phyloP scores from a whole-genome alignment of 768 basidiomycete species.

The Sutorius australiensis region DNA sequence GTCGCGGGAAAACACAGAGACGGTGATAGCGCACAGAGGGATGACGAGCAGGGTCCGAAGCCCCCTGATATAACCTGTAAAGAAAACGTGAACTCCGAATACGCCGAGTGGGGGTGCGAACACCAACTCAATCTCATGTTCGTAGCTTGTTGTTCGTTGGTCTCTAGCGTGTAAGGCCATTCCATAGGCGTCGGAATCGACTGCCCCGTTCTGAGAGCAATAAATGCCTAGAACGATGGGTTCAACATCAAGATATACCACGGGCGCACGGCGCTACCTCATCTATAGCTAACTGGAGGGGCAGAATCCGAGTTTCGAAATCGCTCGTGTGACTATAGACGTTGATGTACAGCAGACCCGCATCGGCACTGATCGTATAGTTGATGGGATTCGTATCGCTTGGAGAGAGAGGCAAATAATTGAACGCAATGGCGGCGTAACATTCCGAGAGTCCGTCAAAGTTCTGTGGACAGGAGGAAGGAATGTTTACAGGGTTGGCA shows the following conservation, averaged over 20 bases:
- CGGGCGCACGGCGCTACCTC: conserved; percentile 36
- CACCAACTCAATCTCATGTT: conserved; percentile 53
- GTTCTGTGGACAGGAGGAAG: conserved; percentile 63
- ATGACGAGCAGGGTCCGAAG: conserved; percentile 60
- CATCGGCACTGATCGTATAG: conserved; percentile 70
- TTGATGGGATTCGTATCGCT: conserved; percentile 41
- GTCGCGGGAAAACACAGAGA: background rate
- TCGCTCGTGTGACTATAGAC: conserved; percentile 64
- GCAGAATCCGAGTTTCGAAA: conserved; percentile 63
- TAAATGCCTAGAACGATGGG: conserved; percentile 51
- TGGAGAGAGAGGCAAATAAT: conserved; percentile 45
- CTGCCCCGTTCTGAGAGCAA: conserved; percentile 60
- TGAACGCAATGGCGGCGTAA: conserved; percentile 64
- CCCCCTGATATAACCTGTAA: conserved; percentile 57
- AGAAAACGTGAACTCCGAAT: conserved; percentile 2
- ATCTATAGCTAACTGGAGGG: conserved; percentile 76
- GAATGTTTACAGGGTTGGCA: conserved; percentile 45
- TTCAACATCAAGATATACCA: background rate
- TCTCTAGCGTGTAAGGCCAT: conserved; percentile 70
- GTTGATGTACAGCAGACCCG: conserved; percentile 60
- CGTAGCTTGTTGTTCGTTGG: conserved; percentile 59
- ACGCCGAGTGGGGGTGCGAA: background rate
- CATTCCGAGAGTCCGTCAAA: conserved; percentile 68
- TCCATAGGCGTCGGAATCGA: conserved; percentile 55
- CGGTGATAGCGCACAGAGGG: conserved; percentile 48